Conservation (phyloP, 2,329 filamentous ascomycete species). For the Tolypocladium guangdongense region DNA sequence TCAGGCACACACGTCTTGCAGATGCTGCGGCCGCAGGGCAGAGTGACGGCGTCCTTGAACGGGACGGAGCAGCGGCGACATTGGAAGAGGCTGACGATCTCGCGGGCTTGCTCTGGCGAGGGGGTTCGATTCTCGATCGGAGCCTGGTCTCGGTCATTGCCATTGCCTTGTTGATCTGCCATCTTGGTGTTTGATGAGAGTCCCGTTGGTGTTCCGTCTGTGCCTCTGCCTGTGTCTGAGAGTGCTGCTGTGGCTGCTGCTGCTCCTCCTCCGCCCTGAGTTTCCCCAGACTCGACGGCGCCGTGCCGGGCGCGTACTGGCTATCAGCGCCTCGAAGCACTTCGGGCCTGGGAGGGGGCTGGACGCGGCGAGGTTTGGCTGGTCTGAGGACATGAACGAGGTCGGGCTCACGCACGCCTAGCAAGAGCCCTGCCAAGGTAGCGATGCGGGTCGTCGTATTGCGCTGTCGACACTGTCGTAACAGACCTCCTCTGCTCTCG, state of each 20-base stretch:
- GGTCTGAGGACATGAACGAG: constrained; percentile 1
- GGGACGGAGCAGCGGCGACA: constrained; percentile 64
- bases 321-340: neutral
- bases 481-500: neutral
- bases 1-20: constrained; percentile 67
- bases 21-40: constrained; percentile 72
- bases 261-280: neutral
- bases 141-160: neutral
- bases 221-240: neutral
- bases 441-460: neutral
- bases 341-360: neutral
- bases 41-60: constrained; percentile 56
- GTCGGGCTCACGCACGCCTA: neutral
- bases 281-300: neutral
- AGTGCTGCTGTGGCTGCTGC: neutral
- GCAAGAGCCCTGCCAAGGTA: neutral
- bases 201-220: neutral
- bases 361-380: neutral
- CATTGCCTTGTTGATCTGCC: neutral
- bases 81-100: constrained; percentile 59
- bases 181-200: neutral
- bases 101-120: constrained; percentile 10
- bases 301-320: neutral
- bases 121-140: constrained; percentile 1
- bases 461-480: neutral